Evolutionary conservation across 257 asterid species (phyloP).

Genomic region (Solanum clarkiae): DNA sequence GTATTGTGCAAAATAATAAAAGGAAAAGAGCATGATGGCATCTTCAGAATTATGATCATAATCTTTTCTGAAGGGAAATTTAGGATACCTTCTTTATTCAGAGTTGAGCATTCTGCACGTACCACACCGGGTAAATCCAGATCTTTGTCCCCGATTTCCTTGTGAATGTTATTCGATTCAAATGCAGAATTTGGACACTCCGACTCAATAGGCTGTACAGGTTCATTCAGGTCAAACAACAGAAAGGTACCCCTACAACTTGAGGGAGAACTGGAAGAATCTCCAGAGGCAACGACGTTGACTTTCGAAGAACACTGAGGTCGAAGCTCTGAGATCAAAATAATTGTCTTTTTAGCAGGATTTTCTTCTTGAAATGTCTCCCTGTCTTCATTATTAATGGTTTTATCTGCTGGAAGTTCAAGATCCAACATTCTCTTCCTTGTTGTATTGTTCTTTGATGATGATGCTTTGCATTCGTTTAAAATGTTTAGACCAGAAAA

Average conservation of each 20-base stretch:
- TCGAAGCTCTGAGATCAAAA: not conserved
- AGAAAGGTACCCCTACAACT: slow-evolving; percentile 8
- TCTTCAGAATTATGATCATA: not conserved
- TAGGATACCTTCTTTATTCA: not conserved
- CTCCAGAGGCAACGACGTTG: slow-evolving; percentile 9
- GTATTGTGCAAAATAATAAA: not conserved
- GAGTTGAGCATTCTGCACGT: slow-evolving; percentile 5
- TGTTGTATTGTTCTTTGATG: not conserved
- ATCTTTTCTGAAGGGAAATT: slow-evolving; percentile 2
- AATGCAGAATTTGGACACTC: slow-evolving; percentile 12
- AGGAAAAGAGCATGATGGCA: not conserved
- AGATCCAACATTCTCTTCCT: slow-evolving; percentile 33
- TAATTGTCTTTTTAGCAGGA: slow-evolving; percentile 4
- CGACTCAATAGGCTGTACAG: slow-evolving; percentile 25
- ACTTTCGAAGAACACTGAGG: slow-evolving; percentile 12
- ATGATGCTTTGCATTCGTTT: slow-evolving; percentile 10
- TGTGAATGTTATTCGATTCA: slow-evolving; percentile 1
- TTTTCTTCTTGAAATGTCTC: slow-evolving; percentile 16
- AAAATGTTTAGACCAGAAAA: slow-evolving; percentile 3
- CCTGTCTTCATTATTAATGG: slow-evolving; percentile 15
- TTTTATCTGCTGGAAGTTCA: slow-evolving; percentile 29
- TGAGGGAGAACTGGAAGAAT: slow-evolving; percentile 11
- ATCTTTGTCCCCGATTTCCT: slow-evolving; percentile 4
- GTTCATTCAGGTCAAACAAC: slow-evolving; percentile 64
- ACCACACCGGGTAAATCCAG: slow-evolving; percentile 2